phyloP scores from a whole-genome alignment of 2,329 filamentous ascomycete species.

The Hypoxylon sp. region DNA sequence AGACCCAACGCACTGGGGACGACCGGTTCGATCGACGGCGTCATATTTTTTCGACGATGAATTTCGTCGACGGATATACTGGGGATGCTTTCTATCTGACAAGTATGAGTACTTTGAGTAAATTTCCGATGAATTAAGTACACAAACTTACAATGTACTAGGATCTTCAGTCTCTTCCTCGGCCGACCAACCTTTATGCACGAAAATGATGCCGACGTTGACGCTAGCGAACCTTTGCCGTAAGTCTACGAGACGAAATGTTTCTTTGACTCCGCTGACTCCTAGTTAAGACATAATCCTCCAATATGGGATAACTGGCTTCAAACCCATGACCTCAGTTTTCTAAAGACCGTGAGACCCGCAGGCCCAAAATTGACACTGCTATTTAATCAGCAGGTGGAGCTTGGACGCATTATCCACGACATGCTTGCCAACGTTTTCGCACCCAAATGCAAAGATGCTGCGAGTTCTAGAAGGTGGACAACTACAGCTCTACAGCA shows the following conservation, averaged over 20 bases:
- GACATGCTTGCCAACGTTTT: slow-evolving; percentile 17
- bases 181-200: neutral
- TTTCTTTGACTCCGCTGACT: neutral
- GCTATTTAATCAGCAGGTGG: slow-evolving; percentile 16
- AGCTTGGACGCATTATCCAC: slow-evolving; percentile 13
- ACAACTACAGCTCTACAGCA: neutral
- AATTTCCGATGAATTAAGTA: neutral
- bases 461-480: neutral
- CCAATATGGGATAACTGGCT: neutral
- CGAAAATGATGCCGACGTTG: neutral
- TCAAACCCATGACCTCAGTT: neutral
- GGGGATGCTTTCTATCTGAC: neutral
- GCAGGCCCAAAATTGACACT: slow-evolving; percentile 6
- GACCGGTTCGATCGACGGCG: neutral
- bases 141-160: neutral
- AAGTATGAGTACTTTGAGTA: neutral
- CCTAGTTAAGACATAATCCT: neutral
- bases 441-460: neutral
- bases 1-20: neutral
- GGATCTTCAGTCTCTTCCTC: neutral
- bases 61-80: neutral
- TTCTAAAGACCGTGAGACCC: neutral
- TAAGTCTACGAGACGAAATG: neutral
- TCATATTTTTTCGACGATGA: neutral
- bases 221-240: neutral